Evolutionary conservation across 2,329 filamentous ascomycete genomes (phyloP), one percentile per base, ranked within the genome.

Genomic region (Stenocarpella maydis): DNA sequence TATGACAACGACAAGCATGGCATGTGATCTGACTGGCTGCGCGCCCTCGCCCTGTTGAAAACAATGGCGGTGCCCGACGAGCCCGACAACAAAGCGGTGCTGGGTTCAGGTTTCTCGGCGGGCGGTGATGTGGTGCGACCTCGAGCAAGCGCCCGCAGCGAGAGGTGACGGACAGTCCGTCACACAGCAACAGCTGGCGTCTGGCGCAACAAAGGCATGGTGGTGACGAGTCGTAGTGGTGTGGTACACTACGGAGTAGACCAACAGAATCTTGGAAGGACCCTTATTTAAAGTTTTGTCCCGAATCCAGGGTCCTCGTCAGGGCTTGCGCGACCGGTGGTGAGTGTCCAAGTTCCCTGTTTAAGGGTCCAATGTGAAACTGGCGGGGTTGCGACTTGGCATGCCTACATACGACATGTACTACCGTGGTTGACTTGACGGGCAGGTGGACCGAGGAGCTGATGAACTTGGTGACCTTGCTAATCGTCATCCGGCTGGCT

Each of bases 241-340:
- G n/a, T n/a, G n/a, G n/a, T n/a, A n/a, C n/a, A n/a, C 17, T 4
- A 43, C 6, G n/a, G n/a, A 37, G 4, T 34, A 34, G 55, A 34
- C 45, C 41, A 37, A 31, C 28, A 47, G 19, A 24, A 47, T 28
- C 43, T 63, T 63, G 41, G 58, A 49, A 63, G 43, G 58, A 63
- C 58, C 41, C 58, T 37, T 34, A 49, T 43, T 37, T 34, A 49
- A 63, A 49, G 21, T 4, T 63, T 49, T 63, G 58, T 63, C 41
- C 58, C 58, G 58, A 63, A 63, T 63, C 58, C 43, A 63, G 58
- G 58, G 58, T 63, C 58, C 58, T 63, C n/a, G n/a, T n/a, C 41
- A 15, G 41, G 24, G 43, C 58, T 47, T n/a, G 26, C 58, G 26
- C 41, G 21, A 34, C 34, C 7, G 49, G 34, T 49, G 58, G 28